These are phyloP conservation scores for Eragrostis curvula DNA, from an alignment of 176 grass and related monocot species.

Conservation along the genomic window DNA sequence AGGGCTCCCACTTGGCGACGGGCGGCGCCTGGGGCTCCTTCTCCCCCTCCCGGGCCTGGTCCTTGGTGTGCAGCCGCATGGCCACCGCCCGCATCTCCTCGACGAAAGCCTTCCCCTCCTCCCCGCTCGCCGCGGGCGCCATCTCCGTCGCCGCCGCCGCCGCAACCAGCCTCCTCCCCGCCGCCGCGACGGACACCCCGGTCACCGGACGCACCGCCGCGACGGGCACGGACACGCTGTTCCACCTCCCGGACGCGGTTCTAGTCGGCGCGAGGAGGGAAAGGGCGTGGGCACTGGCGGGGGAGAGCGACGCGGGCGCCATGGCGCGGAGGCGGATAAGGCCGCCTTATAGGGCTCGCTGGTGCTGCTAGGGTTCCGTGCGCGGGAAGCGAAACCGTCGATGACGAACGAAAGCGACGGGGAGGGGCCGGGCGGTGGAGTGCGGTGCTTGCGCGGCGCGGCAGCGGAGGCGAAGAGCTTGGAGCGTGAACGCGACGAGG, in stretches of 20 bases:
- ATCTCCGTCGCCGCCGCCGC: constrained; percentile 57
- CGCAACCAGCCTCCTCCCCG: constrained; percentile 36
- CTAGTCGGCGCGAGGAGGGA: constrained; percentile 21
- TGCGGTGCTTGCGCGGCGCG: constrained; percentile 33
- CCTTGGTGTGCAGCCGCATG: constrained; percentile 89
- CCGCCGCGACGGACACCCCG: not conserved
- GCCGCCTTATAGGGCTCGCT: constrained; percentile 13
- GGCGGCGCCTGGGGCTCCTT: constrained; percentile 80
- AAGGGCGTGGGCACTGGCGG: not conserved
- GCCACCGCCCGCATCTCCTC: constrained; percentile 94
- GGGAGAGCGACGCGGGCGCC: constrained; percentile 47
- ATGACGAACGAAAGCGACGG: constrained; percentile 10
- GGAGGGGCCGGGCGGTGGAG: constrained; percentile 37
- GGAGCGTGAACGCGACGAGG: not conserved
- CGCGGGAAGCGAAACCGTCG: constrained; percentile 13
- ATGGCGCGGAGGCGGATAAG: not conserved
- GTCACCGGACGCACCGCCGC: not conserved
- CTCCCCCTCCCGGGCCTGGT: constrained; percentile 85
- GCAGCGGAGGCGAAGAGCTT: not conserved
- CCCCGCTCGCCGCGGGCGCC: constrained; percentile 42
- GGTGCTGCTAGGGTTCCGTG: constrained; percentile 28
- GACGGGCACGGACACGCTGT: not conserved
- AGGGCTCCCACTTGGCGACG: constrained; percentile 74
- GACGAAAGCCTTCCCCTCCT: constrained; percentile 68
- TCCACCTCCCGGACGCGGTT: constrained; percentile 6